Percentiles rank a stretch among this genome's conserved stretches.
Evolutionary conservation across 345 rosid genomes (phyloP).

Genomic region (Jatropha curcas): DNA sequence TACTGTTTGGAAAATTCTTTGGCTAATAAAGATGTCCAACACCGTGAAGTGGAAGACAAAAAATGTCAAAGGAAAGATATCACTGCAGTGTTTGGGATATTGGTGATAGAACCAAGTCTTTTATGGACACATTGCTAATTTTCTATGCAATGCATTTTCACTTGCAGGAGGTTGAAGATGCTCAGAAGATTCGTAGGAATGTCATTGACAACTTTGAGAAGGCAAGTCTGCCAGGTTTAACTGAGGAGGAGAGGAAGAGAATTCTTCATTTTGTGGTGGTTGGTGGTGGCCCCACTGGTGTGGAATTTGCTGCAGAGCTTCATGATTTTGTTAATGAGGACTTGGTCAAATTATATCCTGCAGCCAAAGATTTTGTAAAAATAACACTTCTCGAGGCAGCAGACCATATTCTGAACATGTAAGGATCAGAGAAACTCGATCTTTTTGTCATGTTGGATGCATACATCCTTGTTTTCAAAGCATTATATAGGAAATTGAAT

Average conservation of each 20-base stretch:
- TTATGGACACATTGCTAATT: background rate
- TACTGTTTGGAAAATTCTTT: background rate
- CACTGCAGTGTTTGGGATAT: background rate
- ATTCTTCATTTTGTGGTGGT: slow-evolving; percentile 96
- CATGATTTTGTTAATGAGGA: slow-evolving; percentile 92
- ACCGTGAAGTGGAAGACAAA: background rate
- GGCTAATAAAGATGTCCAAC: background rate
- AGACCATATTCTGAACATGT: slow-evolving; percentile 94
- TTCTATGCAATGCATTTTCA: slow-evolving; percentile 14
- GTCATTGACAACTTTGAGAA: slow-evolving; percentile 89
- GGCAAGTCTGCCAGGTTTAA: slow-evolving; percentile 82
- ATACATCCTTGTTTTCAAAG: background rate
- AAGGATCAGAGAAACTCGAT: slow-evolving; percentile 21
- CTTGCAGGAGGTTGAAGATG: slow-evolving; percentile 94
- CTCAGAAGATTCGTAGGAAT: slow-evolving; percentile 78
- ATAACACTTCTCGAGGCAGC: slow-evolving; percentile 96
- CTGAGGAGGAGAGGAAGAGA: slow-evolving; percentile 81
- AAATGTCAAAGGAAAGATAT: background rate
- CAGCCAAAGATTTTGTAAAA: slow-evolving; percentile 51
- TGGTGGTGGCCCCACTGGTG: slow-evolving; percentile 99
- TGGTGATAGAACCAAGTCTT: background rate
- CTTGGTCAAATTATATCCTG: slow-evolving; percentile 76
- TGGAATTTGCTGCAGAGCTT: slow-evolving; percentile 97
- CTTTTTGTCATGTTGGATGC: background rate
- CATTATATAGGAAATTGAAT: background rate